These are phyloP conservation scores for Diospyros kaki DNA, from an alignment of 148 eudicot genomes.

Conservation along the genomic window DNA sequence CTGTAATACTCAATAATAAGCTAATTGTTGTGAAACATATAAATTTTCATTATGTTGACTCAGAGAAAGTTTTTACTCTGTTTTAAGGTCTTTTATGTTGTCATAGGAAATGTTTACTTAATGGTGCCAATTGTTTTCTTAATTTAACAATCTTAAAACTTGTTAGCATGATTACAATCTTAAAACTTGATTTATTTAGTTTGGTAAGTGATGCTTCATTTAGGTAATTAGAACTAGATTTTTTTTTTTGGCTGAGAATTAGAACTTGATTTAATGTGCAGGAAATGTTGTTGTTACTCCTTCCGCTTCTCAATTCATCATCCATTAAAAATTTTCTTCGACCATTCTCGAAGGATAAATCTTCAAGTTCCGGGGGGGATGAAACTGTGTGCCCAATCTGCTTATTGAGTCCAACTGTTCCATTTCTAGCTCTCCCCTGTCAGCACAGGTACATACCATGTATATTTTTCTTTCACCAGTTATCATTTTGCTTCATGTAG, in stretches of 20 bases:
- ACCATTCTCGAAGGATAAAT: slow-evolving; percentile 80
- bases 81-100: background rate
- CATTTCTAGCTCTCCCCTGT: slow-evolving; percentile 90
- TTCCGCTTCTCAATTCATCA: slow-evolving; percentile 93
- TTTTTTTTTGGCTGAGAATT: no score
- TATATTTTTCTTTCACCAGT: background rate
- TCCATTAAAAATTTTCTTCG: slow-evolving; percentile 67
- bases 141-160: background rate
- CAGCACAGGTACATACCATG: slow-evolving; percentile 66
- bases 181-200: background rate
- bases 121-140: background rate
- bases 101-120: background rate
- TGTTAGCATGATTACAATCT: background rate
- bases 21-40: background rate
- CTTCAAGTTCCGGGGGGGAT: slow-evolving; percentile 52
- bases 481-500: background rate
- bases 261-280: slow-evolving; percentile 30
- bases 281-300: slow-evolving; percentile 95
- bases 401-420: slow-evolving; percentile 67
- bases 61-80: background rate
- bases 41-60: background rate
- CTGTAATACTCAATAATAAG: no score
- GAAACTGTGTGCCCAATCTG: slow-evolving; percentile 85
- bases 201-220: no score
- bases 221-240: no score